Evolutionary conservation across 306 rosid species (phyloP), one percentile per base, ranked within the genome.

Genomic region (Glycine latifolia): DNA sequence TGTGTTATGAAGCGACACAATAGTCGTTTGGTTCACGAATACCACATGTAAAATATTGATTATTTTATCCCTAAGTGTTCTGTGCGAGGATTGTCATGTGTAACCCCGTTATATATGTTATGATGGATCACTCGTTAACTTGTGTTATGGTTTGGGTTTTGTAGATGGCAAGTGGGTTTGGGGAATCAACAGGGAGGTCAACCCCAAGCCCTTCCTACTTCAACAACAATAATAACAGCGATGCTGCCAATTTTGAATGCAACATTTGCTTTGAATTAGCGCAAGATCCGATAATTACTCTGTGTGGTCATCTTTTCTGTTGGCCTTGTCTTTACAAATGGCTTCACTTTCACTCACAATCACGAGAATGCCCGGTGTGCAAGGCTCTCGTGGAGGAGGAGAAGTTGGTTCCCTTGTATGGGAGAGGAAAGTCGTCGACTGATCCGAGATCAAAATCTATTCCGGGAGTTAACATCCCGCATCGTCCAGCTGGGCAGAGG

Each of bases 281-380:
- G 58, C 97, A 93, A 82, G 97, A 93, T 55, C 97, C 97, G 1
- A 93, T 93, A 66, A 92, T 91, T 13, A 93, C 97, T 63, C 54
- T 91, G 41, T 93, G 97, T n/a, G 97, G 97, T 60, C 97, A 93
- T 85, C 97, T 93, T 49, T 93, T 90, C 78, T 93, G 97, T 81
- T 93, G 97, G 97, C 94, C 97, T 1, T 93, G 97, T 81, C 97
- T 93, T 67, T 93, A 91, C 88, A 91, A 90, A 69, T 93, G 97
- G 97, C 93, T 93, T 75, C 89, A 91, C 75, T 74, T 89, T 83
- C 97, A 91, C 80, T 91, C 97, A 7, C 91, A 88, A 20, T 88
- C 97, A 17, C 88, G 78, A 67, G 97, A 90, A 79, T 93, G 97
- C 81, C 97, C 97, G 0, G 97, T 93, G 66, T 93, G 97, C 84